A percentile compares a stretch with the other conserved stretches of the same genome.
phyloP scores from a whole-genome alignment of 306 rosid species.

The Fagus crenata region DNA sequence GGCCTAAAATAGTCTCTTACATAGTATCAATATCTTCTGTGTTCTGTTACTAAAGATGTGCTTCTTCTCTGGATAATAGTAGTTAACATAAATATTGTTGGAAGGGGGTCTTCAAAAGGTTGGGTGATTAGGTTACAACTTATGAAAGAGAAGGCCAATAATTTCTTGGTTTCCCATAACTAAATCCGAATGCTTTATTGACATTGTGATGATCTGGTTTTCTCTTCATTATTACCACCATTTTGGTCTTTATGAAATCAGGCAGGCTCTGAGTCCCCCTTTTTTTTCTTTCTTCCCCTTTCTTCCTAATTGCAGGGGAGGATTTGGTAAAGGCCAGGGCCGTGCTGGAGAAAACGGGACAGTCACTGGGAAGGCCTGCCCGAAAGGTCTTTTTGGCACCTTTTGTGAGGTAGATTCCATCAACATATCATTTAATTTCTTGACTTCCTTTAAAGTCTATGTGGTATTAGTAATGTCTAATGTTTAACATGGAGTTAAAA shows the following conservation, averaged over 20 bases:
- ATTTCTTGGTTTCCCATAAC: slow-evolving; percentile 8
- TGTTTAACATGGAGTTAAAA: background rate
- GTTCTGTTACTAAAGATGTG: background rate
- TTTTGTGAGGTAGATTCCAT: slow-evolving; percentile 75
- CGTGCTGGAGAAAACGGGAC: slow-evolving; percentile 82
- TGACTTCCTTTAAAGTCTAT: background rate
- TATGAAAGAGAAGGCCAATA: background rate
- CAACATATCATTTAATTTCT: slow-evolving; percentile 15
- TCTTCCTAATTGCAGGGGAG: slow-evolving; percentile 63
- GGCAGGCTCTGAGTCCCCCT: slow-evolving; percentile 2
- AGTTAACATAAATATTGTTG: background rate
- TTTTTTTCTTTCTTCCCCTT: background rate
- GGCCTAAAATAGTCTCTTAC: background rate
- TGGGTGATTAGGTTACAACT: slow-evolving; percentile 1
- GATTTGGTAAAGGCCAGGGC: slow-evolving; percentile 81
- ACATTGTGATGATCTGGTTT: slow-evolving; percentile 7
- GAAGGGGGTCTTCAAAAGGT: background rate
- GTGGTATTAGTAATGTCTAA: background rate
- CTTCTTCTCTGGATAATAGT: background rate
- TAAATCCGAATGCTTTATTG: background rate
- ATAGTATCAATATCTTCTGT: background rate
- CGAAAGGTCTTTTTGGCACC: slow-evolving; percentile 83
- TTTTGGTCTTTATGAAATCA: slow-evolving; percentile 5
- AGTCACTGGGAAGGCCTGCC: slow-evolving; percentile 77
- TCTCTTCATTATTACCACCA: background rate